Evolutionary conservation across 805 yeast species (phyloP).

Genomic region (Wickerhamomyces subpelliculosus): DNA sequence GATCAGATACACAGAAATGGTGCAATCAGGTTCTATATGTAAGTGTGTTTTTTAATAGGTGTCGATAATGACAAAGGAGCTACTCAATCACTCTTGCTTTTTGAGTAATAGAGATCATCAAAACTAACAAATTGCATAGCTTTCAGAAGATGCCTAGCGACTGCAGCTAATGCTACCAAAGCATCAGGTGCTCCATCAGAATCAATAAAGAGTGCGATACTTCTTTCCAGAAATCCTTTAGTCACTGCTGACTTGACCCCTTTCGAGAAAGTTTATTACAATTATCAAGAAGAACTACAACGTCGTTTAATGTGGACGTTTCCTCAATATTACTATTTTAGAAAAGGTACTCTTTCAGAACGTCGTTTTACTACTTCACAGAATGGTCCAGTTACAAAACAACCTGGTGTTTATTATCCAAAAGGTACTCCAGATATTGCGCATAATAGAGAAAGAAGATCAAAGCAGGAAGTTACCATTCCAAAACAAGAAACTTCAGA

Average conservation of each 20-base stretch:
- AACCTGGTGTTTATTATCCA: conserved; percentile 72
- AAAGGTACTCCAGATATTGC: conserved; percentile 81
- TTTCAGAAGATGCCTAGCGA: conserved; percentile 17
- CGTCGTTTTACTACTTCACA: conserved; percentile 72
- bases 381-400: conserved; percentile 63
- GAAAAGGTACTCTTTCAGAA: conserved; percentile 83
- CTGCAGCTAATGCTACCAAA: conserved; percentile 9
- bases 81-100: too few relatives aligned
- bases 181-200: conserved; percentile 12
- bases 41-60: background rate
- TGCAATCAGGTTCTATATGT: background rate
- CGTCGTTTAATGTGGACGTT: conserved; percentile 95
- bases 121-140: conserved; percentile 4
- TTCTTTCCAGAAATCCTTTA: conserved; percentile 78
- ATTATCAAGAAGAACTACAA: conserved; percentile 81
- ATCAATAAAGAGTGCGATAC: conserved; percentile 39
- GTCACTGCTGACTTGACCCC: conserved; percentile 69
- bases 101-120: background rate
- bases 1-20: too few relatives aligned
- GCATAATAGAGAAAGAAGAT: conserved; percentile 83
- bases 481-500: conserved; percentile 44
- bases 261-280: conserved; percentile 69
- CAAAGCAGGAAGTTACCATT: conserved; percentile 68
- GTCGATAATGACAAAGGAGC: too few relatives aligned
- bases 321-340: conserved; percentile 88